Evolutionary conservation across 2,329 filamentous ascomycete species (phyloP).

Genomic region (Monosporascus sp.): DNA sequence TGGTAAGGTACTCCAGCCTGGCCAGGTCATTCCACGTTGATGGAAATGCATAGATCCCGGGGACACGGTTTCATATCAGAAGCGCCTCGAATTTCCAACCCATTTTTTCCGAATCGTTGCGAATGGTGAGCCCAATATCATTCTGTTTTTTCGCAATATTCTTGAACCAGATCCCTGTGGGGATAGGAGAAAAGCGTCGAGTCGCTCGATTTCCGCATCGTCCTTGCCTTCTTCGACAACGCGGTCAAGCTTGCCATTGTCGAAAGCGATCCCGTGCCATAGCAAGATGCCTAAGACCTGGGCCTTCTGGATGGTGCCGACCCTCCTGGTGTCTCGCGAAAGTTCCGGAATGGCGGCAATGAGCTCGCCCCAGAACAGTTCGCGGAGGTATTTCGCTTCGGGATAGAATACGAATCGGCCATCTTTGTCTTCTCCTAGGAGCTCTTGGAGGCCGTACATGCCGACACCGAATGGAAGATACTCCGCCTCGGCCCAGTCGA

Average conservation of each 20-base stretch:
- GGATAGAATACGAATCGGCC: conserved; percentile 39
- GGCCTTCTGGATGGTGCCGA: conserved; percentile 35
- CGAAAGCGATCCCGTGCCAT: conserved; percentile 61
- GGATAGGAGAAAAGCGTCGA: conserved; percentile 34
- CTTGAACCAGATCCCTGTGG: not conserved
- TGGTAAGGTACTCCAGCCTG: no score
- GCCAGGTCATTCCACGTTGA: no score
- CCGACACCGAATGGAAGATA: conserved; percentile 54
- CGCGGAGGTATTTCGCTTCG: conserved; percentile 37
- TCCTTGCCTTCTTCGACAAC: conserved; percentile 49
- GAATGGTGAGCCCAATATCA: conserved; percentile 7
- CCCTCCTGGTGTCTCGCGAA: conserved; percentile 7
- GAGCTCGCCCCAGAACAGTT: conserved; percentile 45
- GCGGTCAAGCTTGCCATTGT: conserved; percentile 53
- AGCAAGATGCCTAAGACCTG: conserved; percentile 51
- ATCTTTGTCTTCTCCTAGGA: conserved; percentile 43
- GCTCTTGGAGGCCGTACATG: conserved; percentile 56
- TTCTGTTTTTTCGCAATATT: conserved; percentile 2
- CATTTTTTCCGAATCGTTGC: conserved; percentile 9
- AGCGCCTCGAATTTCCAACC: conserved; percentile 1
- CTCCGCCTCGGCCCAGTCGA: conserved; percentile 63
- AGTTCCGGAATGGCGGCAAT: conserved; percentile 30
- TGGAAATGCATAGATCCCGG: no score
- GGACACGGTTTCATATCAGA: no score
- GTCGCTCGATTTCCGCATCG: conserved; percentile 45